phyloP scores from a whole-genome alignment of 768 basidiomycete genomes.

The Pleurotus djamor region DNA sequence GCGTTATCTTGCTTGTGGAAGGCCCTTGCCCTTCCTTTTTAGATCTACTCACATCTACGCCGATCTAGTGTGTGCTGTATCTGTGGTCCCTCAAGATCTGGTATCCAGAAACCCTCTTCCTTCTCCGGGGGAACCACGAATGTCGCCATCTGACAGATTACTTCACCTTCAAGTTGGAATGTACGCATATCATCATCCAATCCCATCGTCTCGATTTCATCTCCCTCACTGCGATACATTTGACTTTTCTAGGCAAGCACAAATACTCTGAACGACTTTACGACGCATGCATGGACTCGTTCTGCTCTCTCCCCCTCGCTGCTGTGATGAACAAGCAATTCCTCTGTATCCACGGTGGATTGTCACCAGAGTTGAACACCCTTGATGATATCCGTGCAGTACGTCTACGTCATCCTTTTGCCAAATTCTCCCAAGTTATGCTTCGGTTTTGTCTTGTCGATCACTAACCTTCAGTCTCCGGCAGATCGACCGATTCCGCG shows the following conservation, averaged over 20 bases:
- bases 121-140: constrained; percentile 98
- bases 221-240: constrained; percentile 1
- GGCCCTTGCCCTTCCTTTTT: neutral
- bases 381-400: constrained; percentile 92
- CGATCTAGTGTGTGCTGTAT: constrained; percentile 87
- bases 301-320: constrained; percentile 92
- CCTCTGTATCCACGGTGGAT: constrained; percentile 95
- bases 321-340: constrained; percentile 99
- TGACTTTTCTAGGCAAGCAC: constrained; percentile 75
- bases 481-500: constrained; percentile 96
- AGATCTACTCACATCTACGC: neutral
- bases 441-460: neutral
- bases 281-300: constrained; percentile 97
- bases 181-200: constrained; percentile 44
- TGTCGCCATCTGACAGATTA: constrained; percentile 98
- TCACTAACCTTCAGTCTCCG: constrained; percentile 5
- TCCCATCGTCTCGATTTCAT: neutral
- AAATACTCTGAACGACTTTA: constrained; percentile 98
- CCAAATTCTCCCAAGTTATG: neutral
- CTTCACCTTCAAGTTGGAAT: constrained; percentile 99
- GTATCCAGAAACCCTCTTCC: constrained; percentile 96
- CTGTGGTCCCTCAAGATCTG: constrained; percentile 99
- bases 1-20: constrained; percentile 11
- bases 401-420: constrained; percentile 20
- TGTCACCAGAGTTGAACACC: constrained; percentile 93